These are phyloP conservation scores for Albophoma yamanashiensis DNA, from an alignment of 2,329 filamentous ascomycete genomes.

Conservation along the genomic window DNA sequence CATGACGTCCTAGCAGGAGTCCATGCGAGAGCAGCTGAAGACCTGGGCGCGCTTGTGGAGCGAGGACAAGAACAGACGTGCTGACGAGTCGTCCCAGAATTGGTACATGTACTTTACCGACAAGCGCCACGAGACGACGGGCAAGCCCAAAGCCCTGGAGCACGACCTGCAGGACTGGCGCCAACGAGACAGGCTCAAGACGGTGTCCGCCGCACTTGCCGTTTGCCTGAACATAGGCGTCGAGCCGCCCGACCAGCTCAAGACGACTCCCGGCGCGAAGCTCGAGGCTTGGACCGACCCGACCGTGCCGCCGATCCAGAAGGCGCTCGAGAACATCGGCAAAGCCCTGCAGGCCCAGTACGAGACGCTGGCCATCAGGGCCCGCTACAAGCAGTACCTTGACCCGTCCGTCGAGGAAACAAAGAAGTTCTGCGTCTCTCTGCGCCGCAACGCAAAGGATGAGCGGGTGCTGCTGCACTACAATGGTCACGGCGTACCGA, in stretches of 20 bases:
- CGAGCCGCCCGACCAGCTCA: conserved; percentile 92
- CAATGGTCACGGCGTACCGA: conserved; percentile 94
- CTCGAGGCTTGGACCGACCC: conserved; percentile 97
- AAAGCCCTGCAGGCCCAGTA: conserved; percentile 96
- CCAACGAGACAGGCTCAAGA: conserved; percentile 93
- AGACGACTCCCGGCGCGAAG: conserved; percentile 86
- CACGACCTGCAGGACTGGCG: conserved; percentile 83
- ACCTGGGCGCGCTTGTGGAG: not conserved
- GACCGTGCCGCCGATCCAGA: conserved; percentile 65
- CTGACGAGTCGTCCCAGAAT: conserved; percentile 43
- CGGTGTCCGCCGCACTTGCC: conserved; percentile 86
- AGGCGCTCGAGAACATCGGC: conserved; percentile 87
- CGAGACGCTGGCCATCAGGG: conserved; percentile 86
- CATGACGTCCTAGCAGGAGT: not conserved
- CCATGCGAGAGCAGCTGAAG: conserved; percentile 1
- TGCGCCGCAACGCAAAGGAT: conserved; percentile 87
- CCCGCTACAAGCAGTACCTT: conserved; percentile 94
- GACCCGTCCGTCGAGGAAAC: conserved; percentile 97
- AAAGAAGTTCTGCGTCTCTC: conserved; percentile 86
- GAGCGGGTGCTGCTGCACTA: conserved; percentile 97
- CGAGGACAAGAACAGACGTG: not conserved
- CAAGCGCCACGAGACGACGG: conserved; percentile 91
- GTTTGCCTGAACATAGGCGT: conserved; percentile 96
- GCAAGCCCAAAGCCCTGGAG: conserved; percentile 62
- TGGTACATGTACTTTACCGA: conserved; percentile 99